Evolutionary conservation across 257 asterid species (phyloP), one percentile per base, ranked within the genome.

Genomic region (Solanum arcanum): DNA sequence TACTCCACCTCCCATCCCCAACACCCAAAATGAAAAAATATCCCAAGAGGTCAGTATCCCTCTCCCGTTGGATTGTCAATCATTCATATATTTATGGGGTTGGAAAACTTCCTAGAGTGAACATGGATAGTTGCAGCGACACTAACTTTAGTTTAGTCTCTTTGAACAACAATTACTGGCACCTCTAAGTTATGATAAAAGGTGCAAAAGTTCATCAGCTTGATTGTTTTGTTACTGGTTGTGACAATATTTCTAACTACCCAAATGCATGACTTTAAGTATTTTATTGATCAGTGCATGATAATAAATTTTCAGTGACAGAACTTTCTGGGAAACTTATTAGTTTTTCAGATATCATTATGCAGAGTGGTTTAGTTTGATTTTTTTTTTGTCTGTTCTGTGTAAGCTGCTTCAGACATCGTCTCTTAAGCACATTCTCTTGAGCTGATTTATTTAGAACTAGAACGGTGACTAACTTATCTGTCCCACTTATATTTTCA

Each of bases 401-500:
- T 47, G 18, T 47, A 47, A 16, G 25, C 66, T 80, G 42, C 68
- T 80, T 80, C 44, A 78, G 66, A 9, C 27, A 27, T 78, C 39
- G 41, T 83, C 9, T 39, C n/a, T 72, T n/a, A 56, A 83, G 62
- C 52, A 69, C 21, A 27, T 21, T 9, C 81, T 85, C 47, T 41
- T 29, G 6, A 72, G 12, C 76, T 82, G 25, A 86, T 52, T n/a
- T 56, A n/a, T 47, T 72, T 72, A 59, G 23, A 76, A 68, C 15
- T 31, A 80, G 9, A 16, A 59, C 46, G 12, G 76, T 37, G 44
- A 60, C 87, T 37, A 47, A 42, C 82, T 77, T 11, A 46, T 82
- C 44, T 89, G 76, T 87, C 78, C 59, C 85, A 86, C 68, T 7
- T 80, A 80, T 47, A 3, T 47, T 80, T 80, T 80, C 94, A 93